Percentiles rank a stretch among this genome's conserved stretches.
These are phyloP conservation scores for Talinum fruticosum DNA, from an alignment of 148 eudicot species.

Conservation along the genomic window DNA sequence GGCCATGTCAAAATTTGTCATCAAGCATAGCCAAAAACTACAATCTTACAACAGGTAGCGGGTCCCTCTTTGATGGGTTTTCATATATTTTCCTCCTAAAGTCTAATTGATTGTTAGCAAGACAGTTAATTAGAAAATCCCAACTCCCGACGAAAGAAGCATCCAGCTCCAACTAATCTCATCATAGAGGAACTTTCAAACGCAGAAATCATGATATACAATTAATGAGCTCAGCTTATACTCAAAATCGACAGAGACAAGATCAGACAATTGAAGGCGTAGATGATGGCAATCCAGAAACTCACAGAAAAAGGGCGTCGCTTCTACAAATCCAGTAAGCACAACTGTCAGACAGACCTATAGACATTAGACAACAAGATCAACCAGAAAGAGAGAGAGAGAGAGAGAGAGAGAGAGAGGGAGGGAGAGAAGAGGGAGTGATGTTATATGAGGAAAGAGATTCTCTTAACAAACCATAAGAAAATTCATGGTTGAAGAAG, in stretches of 20 bases:
- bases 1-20: no score
- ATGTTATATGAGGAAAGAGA: no score
- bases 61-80: no score
- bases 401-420: background rate
- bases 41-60: no score
- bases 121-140: no score
- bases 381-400: background rate
- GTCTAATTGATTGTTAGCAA: no score
- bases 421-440: background rate
- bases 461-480: background rate
- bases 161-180: background rate
- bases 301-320: background rate
- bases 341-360: background rate
- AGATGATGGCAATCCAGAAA: background rate
- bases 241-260: background rate
- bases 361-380: background rate
- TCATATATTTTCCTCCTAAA: no score
- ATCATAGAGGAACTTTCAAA: background rate
- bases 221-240: background rate
- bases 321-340: background rate
- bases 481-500: background rate
- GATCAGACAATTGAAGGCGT: background rate
- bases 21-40: no score
- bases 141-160: background rate
- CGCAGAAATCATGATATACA: background rate